A percentile compares a stretch with the other conserved stretches of the same genome.
phyloP scores from a whole-genome alignment of 306 rosid genomes.

The Dryas octopetala region DNA sequence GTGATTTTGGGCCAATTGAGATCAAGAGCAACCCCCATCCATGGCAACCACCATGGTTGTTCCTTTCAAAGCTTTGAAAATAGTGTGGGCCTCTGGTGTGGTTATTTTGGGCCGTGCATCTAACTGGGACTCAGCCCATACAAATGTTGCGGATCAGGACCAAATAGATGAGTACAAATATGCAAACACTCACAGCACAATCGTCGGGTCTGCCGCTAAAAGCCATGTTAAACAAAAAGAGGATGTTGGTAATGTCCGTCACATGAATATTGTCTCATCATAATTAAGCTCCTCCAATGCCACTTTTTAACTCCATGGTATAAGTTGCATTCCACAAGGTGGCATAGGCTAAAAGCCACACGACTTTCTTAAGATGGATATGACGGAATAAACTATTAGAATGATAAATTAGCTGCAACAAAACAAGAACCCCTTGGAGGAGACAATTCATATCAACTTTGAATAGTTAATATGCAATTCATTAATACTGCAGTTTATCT shows the following conservation, averaged over 20 bases:
- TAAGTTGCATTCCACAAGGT: background rate
- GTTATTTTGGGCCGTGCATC: too few species aligned
- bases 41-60: too few species aligned
- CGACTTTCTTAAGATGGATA: background rate
- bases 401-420: background rate
- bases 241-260: background rate
- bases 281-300: background rate
- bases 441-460: background rate
- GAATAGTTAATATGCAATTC: background rate
- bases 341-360: constrained; percentile 12
- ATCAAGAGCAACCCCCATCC: background rate
- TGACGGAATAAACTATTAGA: background rate
- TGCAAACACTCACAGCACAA: too few species aligned
- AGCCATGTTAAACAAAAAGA: too few species aligned
- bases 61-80: too few species aligned
- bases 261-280: background rate
- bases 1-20: constrained; percentile 22
- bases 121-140: too few species aligned
- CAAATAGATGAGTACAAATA: too few species aligned
- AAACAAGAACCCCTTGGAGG: background rate
- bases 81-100: too few species aligned
- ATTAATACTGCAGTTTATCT: too few species aligned
- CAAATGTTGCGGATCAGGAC: too few species aligned
- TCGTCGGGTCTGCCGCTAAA: too few species aligned
- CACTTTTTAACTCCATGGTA: background rate